phyloP scores from a whole-genome alignment of 768 basidiomycete genomes.

The Epithele typhae region DNA sequence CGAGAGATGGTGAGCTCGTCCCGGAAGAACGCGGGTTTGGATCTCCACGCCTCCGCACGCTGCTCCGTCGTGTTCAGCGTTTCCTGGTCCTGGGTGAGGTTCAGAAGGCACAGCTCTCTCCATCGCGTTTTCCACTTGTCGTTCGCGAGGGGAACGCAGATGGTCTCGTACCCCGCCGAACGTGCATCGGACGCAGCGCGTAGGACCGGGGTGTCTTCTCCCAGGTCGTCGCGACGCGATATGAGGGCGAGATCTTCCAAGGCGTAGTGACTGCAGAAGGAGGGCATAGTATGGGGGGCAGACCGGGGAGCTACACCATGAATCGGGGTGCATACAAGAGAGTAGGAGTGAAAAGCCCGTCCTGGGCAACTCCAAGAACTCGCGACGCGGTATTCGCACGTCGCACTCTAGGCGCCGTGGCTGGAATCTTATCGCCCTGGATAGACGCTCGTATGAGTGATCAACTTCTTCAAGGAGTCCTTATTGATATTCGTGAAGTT shows the following conservation, averaged over 20 bases:
- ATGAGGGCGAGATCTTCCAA: conserved; percentile 23
- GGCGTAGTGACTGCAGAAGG: conserved; percentile 22
- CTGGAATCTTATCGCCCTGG: conserved; percentile 13
- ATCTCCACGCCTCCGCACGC: conserved; percentile 84
- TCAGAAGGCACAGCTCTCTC: conserved; percentile 81
- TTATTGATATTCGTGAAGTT: too few species aligned
- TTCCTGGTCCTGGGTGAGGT: conserved; percentile 37
- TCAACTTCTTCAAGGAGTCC: too few species aligned
- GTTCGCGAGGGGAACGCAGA: conserved; percentile 88
- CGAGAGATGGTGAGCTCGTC: conserved; percentile 89
- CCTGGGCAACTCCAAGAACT: too few species aligned
- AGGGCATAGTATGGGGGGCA: conserved; percentile 11
- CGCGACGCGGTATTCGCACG: neutral
- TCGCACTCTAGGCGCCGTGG: neutral
- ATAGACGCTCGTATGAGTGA: conserved; percentile 8
- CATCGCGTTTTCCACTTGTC: conserved; percentile 83
- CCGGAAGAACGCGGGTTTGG: conserved; percentile 67
- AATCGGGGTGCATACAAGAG: neutral
- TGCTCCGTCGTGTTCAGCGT: conserved; percentile 41
- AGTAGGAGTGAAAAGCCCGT: neutral
- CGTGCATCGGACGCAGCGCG: conserved; percentile 47
- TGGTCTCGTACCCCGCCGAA: conserved; percentile 65
- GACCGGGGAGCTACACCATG: neutral
- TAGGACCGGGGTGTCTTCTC: conserved; percentile 43
- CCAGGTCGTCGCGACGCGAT: conserved; percentile 13